Base-by-base conservation (phyloP, 2,329 filamentous ascomycete genomes). In the Colletotrichum kahawae region DNA sequence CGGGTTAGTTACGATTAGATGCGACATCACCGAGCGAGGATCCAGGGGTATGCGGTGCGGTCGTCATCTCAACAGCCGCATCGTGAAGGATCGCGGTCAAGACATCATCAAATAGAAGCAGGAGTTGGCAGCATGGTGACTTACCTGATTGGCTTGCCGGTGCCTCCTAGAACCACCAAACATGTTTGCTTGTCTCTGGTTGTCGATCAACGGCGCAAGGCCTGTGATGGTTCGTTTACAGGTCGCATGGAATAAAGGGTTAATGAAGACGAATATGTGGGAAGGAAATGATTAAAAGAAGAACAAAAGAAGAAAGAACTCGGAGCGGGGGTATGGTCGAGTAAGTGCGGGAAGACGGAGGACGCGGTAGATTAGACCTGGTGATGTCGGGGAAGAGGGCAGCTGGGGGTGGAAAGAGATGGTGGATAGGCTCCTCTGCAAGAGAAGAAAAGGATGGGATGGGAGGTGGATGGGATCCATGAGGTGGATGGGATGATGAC, bases 91-190 rank as follows among this genome's bases (percentile, higher is more conserved):
- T 13, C 33, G 31, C 54, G 16, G 16, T 38, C 29, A 31, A 62
- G 29, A 48, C 24, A 27, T 27, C 43, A 24, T 48, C 38, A 33
- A 57, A 43, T 8, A 38, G 24, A 72, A 63, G 54, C 29, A 34
- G 33, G 14, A 60, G 36, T 10, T 24, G 29, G 24, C 57, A 33
- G 36, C 21, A 31, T 51, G 57, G 36, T 18, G 38, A 67, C 76
- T 36, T 87, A 90, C 89, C 85, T 85, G 85, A 80, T 84, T 83
- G 72, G 85, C 85, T 82, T 84, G 84, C 77, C 87, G 85, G 81
- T 86, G 87, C 82, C 85, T 88, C 83, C 86, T 86, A 78, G 88
- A 88, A 79, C 85, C 80, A 78, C 84, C 87, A 82, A 91, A 90
- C 89, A 89, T 89, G 78, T 76, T 78, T 89, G 78, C 76, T 77